Evolutionary conservation across 202 grass and related monocot species (phyloP), one percentile per base, ranked within the genome.

Genomic region (Schoenoplectus tabernaemontani): DNA sequence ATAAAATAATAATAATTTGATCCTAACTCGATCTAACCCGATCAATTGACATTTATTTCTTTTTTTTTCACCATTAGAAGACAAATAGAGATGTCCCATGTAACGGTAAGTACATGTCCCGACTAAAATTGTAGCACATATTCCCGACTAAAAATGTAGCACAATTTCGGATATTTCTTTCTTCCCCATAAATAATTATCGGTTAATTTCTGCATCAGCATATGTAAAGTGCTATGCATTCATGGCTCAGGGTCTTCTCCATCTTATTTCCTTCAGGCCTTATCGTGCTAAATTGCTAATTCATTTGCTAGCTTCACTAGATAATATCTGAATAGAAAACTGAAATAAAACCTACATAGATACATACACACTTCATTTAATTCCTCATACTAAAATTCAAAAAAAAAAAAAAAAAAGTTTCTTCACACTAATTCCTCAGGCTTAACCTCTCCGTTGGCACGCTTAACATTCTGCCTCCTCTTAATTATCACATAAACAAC

Each of bases 401-500:
- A 73, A 33, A 72, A n/a, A 3, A 48, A n/a, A 67, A 54, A 0
- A 75, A 34, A 28, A 30, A 47, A 44, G 4, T 13, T 10, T 65
- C 30, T 11, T 80, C 59, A 80, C 65, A 16, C 78, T 19, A 80
- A 65, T 26, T 80, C 47, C 76, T 64, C 84, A 37, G 61, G 56
- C 68, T 59, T 85, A 30, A 44, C 78, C 75, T 85, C 77, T 51
- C 69, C 82, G 76, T 86, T 89, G 23, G 72, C 71, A 64, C 71
- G 71, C 63, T 70, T 78, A 72, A 84, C 67, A 58, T 42, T 82
- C 46, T 83, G 75, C 48, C 87, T 83, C 66, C 87, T 81, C 77
- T 83, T 89, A 67, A 84, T 86, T 64, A 87, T 86, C 64, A 86
- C 80, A 75, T 87, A 91, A 41, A 85, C 79, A 34, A 83, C 80